These are phyloP conservation scores for Dictyophora rubrovolvata DNA, from an alignment of 768 basidiomycete species.

Conservation along the genomic window DNA sequence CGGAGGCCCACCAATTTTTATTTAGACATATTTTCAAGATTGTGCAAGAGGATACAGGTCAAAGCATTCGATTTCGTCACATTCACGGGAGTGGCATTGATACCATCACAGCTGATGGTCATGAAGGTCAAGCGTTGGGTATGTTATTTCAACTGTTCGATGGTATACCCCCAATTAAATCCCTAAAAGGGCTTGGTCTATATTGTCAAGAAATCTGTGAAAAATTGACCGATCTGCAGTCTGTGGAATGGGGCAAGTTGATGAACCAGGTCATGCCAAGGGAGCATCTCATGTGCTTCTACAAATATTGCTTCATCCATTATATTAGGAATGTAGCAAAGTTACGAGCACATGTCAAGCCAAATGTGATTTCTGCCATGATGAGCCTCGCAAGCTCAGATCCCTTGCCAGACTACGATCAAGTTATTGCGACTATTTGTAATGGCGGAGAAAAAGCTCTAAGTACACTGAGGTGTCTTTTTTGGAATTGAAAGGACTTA, in stretches of 20 bases:
- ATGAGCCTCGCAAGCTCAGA: conserved; percentile 16
- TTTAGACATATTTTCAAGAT: conserved; percentile 18
- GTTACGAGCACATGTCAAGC: not conserved
- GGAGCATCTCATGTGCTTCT: conserved; percentile 18
- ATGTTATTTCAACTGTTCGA: not conserved
- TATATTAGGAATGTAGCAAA: conserved; percentile 15
- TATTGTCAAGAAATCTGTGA: conserved; percentile 8
- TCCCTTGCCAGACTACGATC: conserved; percentile 11
- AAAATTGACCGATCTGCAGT: not conserved
- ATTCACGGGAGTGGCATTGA: conserved; percentile 18
- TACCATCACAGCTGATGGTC: conserved; percentile 17
- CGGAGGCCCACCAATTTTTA: conserved; percentile 18
- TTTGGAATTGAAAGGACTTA: not conserved
- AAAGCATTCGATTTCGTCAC: conserved; percentile 15
- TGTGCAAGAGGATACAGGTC: conserved; percentile 14
- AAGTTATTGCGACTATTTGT: conserved; percentile 11
- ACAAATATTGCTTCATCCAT: conserved; percentile 17
- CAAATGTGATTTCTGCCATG: conserved; percentile 14
- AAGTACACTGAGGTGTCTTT: conserved; percentile 9
- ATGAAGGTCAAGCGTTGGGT: conserved; percentile 20
- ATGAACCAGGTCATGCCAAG: conserved; percentile 14
- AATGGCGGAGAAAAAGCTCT: conserved; percentile 15
- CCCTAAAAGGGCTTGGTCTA: conserved; percentile 11
- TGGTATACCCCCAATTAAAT: not conserved
- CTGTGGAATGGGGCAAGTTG: conserved; percentile 8